Conservation (phyloP, 208 protist genomes). For the Acanthamoeba triangularis region DNA sequence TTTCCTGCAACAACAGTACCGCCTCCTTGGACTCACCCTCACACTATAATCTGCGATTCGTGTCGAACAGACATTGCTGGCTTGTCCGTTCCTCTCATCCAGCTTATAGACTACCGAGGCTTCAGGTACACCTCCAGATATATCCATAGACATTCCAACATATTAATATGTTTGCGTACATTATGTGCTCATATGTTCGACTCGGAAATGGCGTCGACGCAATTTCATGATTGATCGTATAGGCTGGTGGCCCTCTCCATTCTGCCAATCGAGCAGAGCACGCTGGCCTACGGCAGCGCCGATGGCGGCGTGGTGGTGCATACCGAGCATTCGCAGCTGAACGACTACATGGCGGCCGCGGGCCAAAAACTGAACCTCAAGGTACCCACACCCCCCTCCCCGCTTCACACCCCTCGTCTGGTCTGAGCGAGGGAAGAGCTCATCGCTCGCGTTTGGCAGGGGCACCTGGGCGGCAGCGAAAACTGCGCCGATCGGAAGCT, state of each 20-base stretch:
- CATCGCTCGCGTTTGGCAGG: neutral
- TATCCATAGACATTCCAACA: neutral
- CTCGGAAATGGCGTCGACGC: too few species aligned
- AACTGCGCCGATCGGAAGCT: constrained; percentile 1
- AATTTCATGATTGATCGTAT: too few species aligned
- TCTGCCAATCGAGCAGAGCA: constrained; percentile 34
- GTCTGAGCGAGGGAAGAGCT: neutral
- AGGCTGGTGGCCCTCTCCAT: constrained; percentile 59
- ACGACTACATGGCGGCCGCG: neutral
- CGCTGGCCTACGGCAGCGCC: constrained; percentile 25
- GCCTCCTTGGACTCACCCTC: too few species aligned
- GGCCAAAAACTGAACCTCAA: constrained; percentile 62
- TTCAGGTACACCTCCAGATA: neutral
- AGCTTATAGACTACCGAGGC: constrained; percentile 53
- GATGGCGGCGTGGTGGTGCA: constrained; percentile 26
- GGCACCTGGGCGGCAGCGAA: constrained; percentile 3
- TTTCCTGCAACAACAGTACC: too few species aligned
- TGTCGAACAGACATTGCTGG: neutral
- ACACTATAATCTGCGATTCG: neutral
- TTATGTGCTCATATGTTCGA: too few species aligned
- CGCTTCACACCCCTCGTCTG: neutral
- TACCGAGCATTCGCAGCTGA: neutral
- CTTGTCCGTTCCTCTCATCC: constrained; percentile 31
- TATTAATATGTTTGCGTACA: neutral
- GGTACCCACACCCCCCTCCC: neutral